phyloP scores from a whole-genome alignment of 148 eudicot genomes.

The Polygonum aviculare region DNA sequence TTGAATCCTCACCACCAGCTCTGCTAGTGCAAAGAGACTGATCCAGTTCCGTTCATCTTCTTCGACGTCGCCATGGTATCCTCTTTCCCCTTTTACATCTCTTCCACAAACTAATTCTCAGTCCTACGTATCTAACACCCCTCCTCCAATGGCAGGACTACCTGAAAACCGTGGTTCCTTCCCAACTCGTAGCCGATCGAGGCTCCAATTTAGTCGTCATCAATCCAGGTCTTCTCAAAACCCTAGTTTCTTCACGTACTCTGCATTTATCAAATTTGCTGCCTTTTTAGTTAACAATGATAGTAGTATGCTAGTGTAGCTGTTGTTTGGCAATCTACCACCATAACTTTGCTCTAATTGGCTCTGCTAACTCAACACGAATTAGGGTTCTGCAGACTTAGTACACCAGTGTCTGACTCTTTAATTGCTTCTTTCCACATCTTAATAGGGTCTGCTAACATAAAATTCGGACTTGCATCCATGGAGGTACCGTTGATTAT shows the following conservation, averaged over 20 bases:
- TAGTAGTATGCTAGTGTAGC: neutral
- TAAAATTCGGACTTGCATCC: constrained; percentile 74
- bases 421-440: neutral
- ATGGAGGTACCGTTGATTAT: constrained; percentile 64
- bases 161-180: constrained; percentile 64
- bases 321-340: neutral
- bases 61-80: constrained; percentile 1
- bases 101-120: neutral
- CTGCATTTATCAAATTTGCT: neutral
- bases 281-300: neutral
- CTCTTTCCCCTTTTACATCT: neutral
- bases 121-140: neutral
- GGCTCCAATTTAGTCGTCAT: constrained; percentile 86
- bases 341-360: neutral
- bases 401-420: neutral
- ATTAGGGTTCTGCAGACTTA: neutral
- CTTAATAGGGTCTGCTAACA: constrained; percentile 68
- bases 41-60: neutral
- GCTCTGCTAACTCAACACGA: neutral
- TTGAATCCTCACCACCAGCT: neutral
- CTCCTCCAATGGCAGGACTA: constrained; percentile 46
- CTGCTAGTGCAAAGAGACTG: neutral
- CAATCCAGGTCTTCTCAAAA: constrained; percentile 62
- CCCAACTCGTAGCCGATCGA: constrained; percentile 84
- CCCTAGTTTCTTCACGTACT: constrained; percentile 20